Conservation (phyloP, 352 stramenopile genomes). For the Phytophthora tubulina region DNA sequence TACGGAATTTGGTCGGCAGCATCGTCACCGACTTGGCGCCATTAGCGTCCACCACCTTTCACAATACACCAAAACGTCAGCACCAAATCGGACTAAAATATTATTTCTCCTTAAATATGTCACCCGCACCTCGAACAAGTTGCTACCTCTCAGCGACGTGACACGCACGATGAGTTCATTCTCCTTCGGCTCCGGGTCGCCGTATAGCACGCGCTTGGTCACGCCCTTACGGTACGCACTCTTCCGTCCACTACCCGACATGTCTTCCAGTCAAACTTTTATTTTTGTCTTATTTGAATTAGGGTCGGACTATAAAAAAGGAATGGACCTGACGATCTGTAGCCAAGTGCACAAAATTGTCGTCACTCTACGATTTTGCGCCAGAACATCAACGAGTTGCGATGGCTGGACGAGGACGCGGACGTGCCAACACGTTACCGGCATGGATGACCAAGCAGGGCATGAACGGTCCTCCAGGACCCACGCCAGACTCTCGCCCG, state of each 20-base stretch:
- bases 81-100: not conserved
- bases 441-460: constrained; percentile 88
- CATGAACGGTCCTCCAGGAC: constrained; percentile 14
- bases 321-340: constrained; percentile 24
- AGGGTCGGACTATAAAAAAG: constrained; percentile 22
- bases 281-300: constrained; percentile 2
- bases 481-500: constrained; percentile 13
- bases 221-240: constrained; percentile 94
- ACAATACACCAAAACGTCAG: constrained; percentile 9
- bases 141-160: constrained; percentile 92
- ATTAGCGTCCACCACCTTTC: constrained; percentile 68
- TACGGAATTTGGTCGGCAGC: constrained; percentile 98
- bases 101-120: not conserved
- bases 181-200: constrained; percentile 88
- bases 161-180: constrained; percentile 95
- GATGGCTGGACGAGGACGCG: constrained; percentile 86
- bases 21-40: constrained; percentile 90
- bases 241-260: constrained; percentile 92
- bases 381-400: not conserved
- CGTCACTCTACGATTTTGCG: not conserved
- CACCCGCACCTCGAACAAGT: constrained; percentile 95
- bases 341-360: constrained; percentile 27
- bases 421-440: constrained; percentile 74
- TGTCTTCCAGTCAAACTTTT: constrained; percentile 33
- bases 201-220: constrained; percentile 92